Conservation (phyloP, 306 rosid species). For the Arachis stenosperma region DNA sequence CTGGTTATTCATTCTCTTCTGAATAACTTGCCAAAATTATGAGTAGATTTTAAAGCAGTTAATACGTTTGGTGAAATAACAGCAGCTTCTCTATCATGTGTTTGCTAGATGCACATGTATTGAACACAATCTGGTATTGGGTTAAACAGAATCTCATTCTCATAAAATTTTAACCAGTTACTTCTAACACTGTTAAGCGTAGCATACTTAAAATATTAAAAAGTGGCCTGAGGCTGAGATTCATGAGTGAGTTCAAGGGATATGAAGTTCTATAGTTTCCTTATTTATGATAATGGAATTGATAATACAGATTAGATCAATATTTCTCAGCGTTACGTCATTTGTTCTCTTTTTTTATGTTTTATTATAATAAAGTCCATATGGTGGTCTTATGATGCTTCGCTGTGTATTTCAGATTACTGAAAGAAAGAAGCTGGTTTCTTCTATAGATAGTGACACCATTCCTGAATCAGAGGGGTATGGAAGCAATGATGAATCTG, state of each 20-base stretch:
- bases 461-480: slow-evolving; percentile 48
- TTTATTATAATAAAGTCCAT: slow-evolving; percentile 10
- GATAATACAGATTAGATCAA: slow-evolving; percentile 24
- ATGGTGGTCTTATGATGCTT: slow-evolving; percentile 23
- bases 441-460: slow-evolving; percentile 57
- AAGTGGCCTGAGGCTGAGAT: background rate
- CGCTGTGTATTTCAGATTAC: slow-evolving; percentile 64
- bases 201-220: background rate
- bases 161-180: background rate
- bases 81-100: background rate
- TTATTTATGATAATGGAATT: slow-evolving; percentile 19
- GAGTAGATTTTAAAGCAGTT: background rate
- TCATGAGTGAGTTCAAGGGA: background rate
- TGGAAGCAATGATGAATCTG: slow-evolving; percentile 43
- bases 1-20: slow-evolving; percentile 11
- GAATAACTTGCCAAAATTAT: background rate
- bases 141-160: slow-evolving; percentile 8
- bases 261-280: slow-evolving; percentile 24
- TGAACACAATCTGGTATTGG: background rate
- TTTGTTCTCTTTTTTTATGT: slow-evolving; percentile 2
- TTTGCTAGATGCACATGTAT: slow-evolving; percentile 8
- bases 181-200: too few relatives aligned
- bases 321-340: slow-evolving; percentile 13
- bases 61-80: background rate
- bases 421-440: slow-evolving; percentile 73